Evolutionary conservation across 2,329 filamentous ascomycete species (phyloP).

Genomic region (Dactylellina drechsleri): DNA sequence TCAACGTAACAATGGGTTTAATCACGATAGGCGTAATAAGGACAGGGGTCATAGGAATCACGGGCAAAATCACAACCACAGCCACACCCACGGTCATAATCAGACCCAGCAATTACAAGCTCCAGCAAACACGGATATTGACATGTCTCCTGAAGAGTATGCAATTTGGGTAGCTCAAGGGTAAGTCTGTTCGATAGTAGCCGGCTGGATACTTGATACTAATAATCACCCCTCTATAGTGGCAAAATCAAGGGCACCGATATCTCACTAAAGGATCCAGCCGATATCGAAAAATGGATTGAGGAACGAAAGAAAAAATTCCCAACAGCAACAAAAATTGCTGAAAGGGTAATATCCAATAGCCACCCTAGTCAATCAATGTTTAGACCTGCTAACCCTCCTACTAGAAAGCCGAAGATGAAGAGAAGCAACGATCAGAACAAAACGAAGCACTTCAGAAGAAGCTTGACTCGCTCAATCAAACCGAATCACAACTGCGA

Average conservation of each 20-base stretch:
- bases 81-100: slow-evolving; percentile 5
- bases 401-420: slow-evolving; percentile 49
- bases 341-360: slow-evolving; percentile 31
- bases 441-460: slow-evolving; percentile 48
- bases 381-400: slow-evolving; percentile 13
- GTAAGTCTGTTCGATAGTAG: slow-evolving; percentile 10
- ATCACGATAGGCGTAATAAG: slow-evolving; percentile 49
- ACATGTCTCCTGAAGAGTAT: slow-evolving; percentile 52
- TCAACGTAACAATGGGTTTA: slow-evolving; percentile 46
- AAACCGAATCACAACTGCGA: slow-evolving; percentile 44
- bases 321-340: slow-evolving; percentile 37
- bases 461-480: slow-evolving; percentile 46
- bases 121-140: slow-evolving; percentile 35
- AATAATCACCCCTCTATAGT: slow-evolving; percentile 11
- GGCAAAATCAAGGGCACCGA: slow-evolving; percentile 50
- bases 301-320: slow-evolving; percentile 53
- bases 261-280: slow-evolving; percentile 35
- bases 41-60: slow-evolving; percentile 37
- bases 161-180: slow-evolving; percentile 45
- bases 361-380: not conserved
- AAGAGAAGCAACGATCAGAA: slow-evolving; percentile 45
- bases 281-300: slow-evolving; percentile 43
- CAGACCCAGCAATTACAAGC: slow-evolving; percentile 37
- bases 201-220: not conserved
- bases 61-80: slow-evolving; percentile 23